Base-by-base conservation (phyloP, 2,329 filamentous ascomycete species). In the Bertia moriformis region DNA sequence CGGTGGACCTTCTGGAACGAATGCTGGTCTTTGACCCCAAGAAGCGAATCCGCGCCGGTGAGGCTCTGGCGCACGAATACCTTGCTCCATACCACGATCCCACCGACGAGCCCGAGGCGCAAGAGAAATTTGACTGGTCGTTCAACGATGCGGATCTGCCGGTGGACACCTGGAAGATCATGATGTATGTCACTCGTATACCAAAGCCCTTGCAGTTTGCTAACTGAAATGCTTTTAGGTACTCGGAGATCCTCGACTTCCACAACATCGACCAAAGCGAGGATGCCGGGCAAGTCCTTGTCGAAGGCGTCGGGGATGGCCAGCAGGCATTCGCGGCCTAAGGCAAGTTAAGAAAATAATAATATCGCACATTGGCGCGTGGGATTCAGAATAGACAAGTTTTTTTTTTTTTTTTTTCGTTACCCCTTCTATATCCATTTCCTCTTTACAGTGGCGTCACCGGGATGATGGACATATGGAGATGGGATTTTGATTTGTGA, bases 121-220 rank as follows among this genome's bases (percentile, higher is more conserved):
- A 94, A 44, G 88, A 95, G 67, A 95, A 94, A 65, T 98, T 98
- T 52, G 91, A 98, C 58, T 98, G 91, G 91, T 95, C 88, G 40
- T 98, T 98, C 65, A 98, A 96, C 59, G 91, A 98, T 51, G 91
- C 89, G 37, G 91, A 98, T 56, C 67, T 98, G 42, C 91, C 91
- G 1, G 88, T 96, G 38, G 91, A 98, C 56, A 94, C 88, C n/a
- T 98, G 91, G 91, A 98, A 98, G 68, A 95, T 98, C 57, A 98
- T 96, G 91, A 98, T 98, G 91, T 94, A 70, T 55, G 82, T 59
- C 24, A 17, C 18, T 10, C 10, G 14, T 10, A 14, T 36, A n/a
- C 33, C 15, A 17, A 36, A 36, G 10, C 14, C 10, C 14, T 7
- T 10, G 7, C 10, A 18, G 12, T 38, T 18, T 36, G 40, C 38